Percentiles rank a stretch among this genome's conserved stretches.
Evolutionary conservation across 371 early-diverging fungal species (phyloP).

Genomic region (Lichtheimia hyalospora): DNA sequence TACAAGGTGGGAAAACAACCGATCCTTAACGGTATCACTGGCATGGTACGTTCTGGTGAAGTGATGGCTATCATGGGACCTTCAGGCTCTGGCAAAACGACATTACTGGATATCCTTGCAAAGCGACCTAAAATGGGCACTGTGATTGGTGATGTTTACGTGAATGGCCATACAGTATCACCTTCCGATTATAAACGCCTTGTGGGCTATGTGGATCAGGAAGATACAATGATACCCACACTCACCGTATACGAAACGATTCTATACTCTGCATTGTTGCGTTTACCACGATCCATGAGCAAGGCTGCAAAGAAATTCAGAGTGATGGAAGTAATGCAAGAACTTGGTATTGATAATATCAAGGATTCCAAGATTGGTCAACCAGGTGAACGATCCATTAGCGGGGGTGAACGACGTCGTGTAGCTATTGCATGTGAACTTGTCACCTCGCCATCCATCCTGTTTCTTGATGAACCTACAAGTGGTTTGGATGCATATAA

Average conservation of each 20-base stretch:
- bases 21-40: slow-evolving; percentile 68
- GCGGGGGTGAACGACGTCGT: slow-evolving; percentile 87
- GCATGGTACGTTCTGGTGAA: slow-evolving; percentile 79
- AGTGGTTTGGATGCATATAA: slow-evolving; percentile 92
- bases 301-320: slow-evolving; percentile 54
- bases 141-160: slow-evolving; percentile 60
- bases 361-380: slow-evolving; percentile 84
- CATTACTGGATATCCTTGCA: slow-evolving; percentile 74
- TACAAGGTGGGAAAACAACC: slow-evolving; percentile 56
- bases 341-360: slow-evolving; percentile 77
- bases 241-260: slow-evolving; percentile 85
- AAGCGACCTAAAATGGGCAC: slow-evolving; percentile 64
- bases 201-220: slow-evolving; percentile 85
- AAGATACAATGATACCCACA: slow-evolving; percentile 82
- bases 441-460: slow-evolving; percentile 82
- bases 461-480: slow-evolving; percentile 96
- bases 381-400: slow-evolving; percentile 70
- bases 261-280: slow-evolving; percentile 73
- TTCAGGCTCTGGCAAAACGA: slow-evolving; percentile 72
- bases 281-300: slow-evolving; percentile 72
- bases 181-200: slow-evolving; percentile 58
- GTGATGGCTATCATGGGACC: slow-evolving; percentile 87
- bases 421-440: slow-evolving; percentile 88
- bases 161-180: slow-evolving; percentile 63
- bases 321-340: slow-evolving; percentile 74